A percentile compares a stretch with the other conserved stretches of the same genome.
These are phyloP conservation scores for Cladosporium cucumerinum DNA, from an alignment of 2,329 filamentous ascomycete genomes.

Conservation along the genomic window DNA sequence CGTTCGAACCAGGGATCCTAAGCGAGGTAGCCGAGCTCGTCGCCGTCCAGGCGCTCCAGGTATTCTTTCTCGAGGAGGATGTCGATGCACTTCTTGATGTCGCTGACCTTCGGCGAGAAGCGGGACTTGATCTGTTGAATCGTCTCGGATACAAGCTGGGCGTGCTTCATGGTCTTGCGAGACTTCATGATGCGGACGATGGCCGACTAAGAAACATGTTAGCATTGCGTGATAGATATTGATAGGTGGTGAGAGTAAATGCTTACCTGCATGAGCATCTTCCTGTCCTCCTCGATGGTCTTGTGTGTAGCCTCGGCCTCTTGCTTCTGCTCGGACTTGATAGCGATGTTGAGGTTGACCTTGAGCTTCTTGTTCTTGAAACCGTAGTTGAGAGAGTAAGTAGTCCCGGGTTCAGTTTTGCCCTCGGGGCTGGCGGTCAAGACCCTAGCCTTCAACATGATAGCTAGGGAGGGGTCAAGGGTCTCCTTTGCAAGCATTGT, in stretches of 20 bases:
- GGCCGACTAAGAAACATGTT: conserved; percentile 65
- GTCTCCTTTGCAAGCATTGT: conserved; percentile 78
- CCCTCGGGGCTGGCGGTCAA: conserved; percentile 68
- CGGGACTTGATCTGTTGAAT: conserved; percentile 92
- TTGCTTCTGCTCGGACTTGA: conserved; percentile 93
- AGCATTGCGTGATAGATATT: conserved; percentile 24
- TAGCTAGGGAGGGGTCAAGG: conserved; percentile 78
- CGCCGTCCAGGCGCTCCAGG: conserved; percentile 88
- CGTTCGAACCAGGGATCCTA: conserved; percentile 41
- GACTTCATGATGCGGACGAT: conserved; percentile 99
- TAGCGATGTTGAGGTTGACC: conserved; percentile 90
- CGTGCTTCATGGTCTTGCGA: conserved; percentile 97
- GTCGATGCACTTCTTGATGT: conserved; percentile 99
- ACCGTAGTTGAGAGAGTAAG: conserved; percentile 82
- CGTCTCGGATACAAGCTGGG: conserved; percentile 87
- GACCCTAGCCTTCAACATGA: conserved; percentile 92
- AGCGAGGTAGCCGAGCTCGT: conserved; percentile 91
- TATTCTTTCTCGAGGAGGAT: conserved; percentile 99
- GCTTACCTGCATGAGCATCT: conserved; percentile 91
- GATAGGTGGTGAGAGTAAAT: conserved; percentile 12
- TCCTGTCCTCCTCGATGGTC: conserved; percentile 97
- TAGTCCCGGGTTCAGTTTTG: conserved; percentile 74
- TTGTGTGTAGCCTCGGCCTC: conserved; percentile 98
- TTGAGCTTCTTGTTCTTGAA: conserved; percentile 99
- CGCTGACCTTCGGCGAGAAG: conserved; percentile 86